Percentiles rank a stretch among this genome's conserved stretches.
Conservation (phyloP, 2,329 filamentous ascomycete species). For the Cladorrhinum sp. region DNA sequence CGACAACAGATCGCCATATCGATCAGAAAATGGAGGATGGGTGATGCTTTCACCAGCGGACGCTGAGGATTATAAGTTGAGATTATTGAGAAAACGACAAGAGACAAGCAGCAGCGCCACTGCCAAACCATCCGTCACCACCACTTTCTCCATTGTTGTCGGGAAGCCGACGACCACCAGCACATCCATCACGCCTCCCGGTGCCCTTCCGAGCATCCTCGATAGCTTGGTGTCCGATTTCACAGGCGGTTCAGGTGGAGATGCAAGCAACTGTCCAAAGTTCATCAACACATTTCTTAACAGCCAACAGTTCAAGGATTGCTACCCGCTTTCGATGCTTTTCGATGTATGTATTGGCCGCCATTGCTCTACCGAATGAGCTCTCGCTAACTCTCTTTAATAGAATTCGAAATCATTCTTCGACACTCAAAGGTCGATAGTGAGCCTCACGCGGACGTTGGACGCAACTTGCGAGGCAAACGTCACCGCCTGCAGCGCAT, state of each 20-base stretch:
- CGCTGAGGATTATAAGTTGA: conserved; percentile 8
- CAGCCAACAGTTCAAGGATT: conserved; percentile 65
- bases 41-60: conserved; percentile 37
- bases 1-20: conserved; percentile 36
- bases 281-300: conserved; percentile 68
- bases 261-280: conserved; percentile 52
- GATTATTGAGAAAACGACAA: conserved; percentile 1
- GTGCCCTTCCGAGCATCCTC: conserved; percentile 61
- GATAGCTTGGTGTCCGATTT: conserved; percentile 65
- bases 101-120: conserved; percentile 20
- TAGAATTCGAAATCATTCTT: conserved; percentile 86
- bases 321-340: conserved; percentile 81
- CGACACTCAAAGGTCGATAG: conserved; percentile 66
- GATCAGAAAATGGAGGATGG: conserved; percentile 35
- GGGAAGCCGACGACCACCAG: conserved; percentile 31
- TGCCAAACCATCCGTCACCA: conserved; percentile 24
- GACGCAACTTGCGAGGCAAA: conserved; percentile 74
- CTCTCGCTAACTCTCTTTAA: neutral
- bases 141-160: conserved; percentile 33
- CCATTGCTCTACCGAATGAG: neutral
- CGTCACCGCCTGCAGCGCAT: conserved; percentile 59
- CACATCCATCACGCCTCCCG: conserved; percentile 30
- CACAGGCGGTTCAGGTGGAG: conserved; percentile 40
- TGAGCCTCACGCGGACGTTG: conserved; percentile 72
- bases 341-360: conserved; percentile 58